These are phyloP conservation scores for Cryphonectria radicalis DNA, from an alignment of 2,329 filamentous ascomycete species.

Conservation along the genomic window DNA sequence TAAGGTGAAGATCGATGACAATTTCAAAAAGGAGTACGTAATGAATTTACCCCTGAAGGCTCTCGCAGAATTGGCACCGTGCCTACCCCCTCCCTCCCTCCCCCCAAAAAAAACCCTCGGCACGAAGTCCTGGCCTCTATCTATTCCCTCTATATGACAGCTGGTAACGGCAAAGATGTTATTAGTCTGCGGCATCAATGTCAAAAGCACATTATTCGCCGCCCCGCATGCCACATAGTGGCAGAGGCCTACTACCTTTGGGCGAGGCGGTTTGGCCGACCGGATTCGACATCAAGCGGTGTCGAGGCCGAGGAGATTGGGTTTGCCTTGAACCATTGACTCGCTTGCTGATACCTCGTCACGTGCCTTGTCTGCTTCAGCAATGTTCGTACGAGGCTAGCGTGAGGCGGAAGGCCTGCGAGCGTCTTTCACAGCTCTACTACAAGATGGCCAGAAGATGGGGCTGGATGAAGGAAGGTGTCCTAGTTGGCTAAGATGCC, in stretches of 20 bases:
- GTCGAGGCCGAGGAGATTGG: background rate
- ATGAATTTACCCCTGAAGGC: too few relatives aligned
- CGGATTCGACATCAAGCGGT: background rate
- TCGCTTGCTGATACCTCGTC: background rate
- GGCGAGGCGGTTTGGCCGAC: background rate
- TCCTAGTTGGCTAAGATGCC: background rate
- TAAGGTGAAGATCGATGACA: constrained; percentile 51
- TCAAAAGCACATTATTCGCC: background rate
- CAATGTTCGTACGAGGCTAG: background rate
- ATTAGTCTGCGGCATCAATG: constrained; percentile 4
- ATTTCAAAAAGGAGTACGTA: constrained; percentile 52
- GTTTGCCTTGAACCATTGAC: background rate
- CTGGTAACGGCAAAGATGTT: background rate
- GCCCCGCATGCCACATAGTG: background rate
- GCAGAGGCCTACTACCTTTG: background rate
- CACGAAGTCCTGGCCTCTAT: background rate
- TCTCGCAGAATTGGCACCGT: background rate
- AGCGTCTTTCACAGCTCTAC: background rate
- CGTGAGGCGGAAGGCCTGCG: background rate
- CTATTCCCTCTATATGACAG: background rate
- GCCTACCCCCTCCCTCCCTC: too few relatives aligned
- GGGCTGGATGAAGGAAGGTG: background rate
- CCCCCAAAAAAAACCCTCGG: background rate
- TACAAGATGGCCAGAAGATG: background rate
- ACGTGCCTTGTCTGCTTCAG: background rate